Evolutionary conservation across 176 grass and related monocot genomes (phyloP), one percentile per base, ranked within the genome.

Genomic region (Chloris gayana): DNA sequence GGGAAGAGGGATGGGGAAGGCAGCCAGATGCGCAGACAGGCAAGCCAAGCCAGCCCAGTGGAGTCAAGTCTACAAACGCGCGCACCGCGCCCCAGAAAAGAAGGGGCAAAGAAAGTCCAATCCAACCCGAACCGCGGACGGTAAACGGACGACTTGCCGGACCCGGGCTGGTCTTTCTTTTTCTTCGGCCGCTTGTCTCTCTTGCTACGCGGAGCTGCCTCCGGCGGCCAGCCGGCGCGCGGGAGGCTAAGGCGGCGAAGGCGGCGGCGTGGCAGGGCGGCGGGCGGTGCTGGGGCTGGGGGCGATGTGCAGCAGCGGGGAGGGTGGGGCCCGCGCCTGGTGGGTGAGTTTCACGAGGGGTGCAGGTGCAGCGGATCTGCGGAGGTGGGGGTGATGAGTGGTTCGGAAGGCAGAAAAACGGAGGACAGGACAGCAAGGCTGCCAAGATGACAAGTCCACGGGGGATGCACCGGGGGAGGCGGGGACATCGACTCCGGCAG

Each of bases 1-100:
- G 65, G 37, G 14, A 60, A 42, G n/a, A 4, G 58, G 25, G 21
- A 26, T 29, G 70, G 31, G 45, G 14, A 45, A 34, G 62, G 65
- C 42, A 60, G 73, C 73, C 85, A 83, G 74, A 83, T 73, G 86
- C 73, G 86, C 74, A 65, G 74, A 27, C 69, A 85, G 75, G 64
- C 19, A 34, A 37, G 32, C 54, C 54, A 57, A 22, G 22, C 54
- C 31, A 34, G 81, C 25, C 51, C 71, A 76, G 79, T 63, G 79
- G 67, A 82, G 65, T 29, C 35, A 37, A 72, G 68, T 67, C 82
- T 67, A 54, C 62, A 26, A 61, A 64, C 41, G 11, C 25, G 17
- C n/a, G 17, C 39, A 34, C 5, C 71, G 19, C 30, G 19, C 30
- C 46, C 63, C 64, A 44, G 9, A 59, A 45, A 57, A 35, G 35